Conservation (phyloP, 78 protist genomes). For the Andalucia godoyi region DNA sequence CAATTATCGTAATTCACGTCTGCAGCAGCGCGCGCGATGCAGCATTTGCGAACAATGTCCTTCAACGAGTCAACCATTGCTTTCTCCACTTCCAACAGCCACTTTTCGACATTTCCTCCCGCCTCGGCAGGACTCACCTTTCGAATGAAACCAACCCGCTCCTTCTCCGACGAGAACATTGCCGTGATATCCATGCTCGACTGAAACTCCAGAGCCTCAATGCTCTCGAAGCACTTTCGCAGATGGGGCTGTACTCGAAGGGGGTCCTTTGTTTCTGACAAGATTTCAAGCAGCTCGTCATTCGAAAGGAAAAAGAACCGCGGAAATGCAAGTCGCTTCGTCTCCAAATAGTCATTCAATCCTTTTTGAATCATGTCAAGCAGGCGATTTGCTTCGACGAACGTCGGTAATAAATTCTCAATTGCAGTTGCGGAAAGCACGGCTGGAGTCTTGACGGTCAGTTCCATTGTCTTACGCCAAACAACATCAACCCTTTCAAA, state of each 20-base stretch:
- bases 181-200: constrained; percentile 15
- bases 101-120: constrained; percentile 45
- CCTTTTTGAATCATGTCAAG: constrained; percentile 37
- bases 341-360: constrained; percentile 50
- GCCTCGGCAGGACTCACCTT: constrained; percentile 5
- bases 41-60: too few species aligned
- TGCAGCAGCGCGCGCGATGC: too few species aligned
- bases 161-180: constrained; percentile 41
- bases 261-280: constrained; percentile 59
- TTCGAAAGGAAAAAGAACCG: constrained; percentile 67
- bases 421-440: constrained; percentile 10
- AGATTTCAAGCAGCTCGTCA: constrained; percentile 61
- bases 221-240: constrained; percentile 68
- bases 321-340: constrained; percentile 52
- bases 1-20: constrained; percentile 30
- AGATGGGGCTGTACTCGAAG: constrained; percentile 61
- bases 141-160: constrained; percentile 17
- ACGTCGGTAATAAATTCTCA: constrained; percentile 16
- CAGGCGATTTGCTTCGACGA: constrained; percentile 22
- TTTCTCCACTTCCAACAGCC: constrained; percentile 54
- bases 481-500: constrained; percentile 43
- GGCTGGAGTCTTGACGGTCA: constrained; percentile 8
- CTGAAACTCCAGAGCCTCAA: constrained; percentile 27
- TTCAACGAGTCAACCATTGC: not conserved
- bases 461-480: constrained; percentile 35